Evolutionary conservation across 2,329 filamentous ascomycete genomes (phyloP).

Genomic region (Aulographum hederae): DNA sequence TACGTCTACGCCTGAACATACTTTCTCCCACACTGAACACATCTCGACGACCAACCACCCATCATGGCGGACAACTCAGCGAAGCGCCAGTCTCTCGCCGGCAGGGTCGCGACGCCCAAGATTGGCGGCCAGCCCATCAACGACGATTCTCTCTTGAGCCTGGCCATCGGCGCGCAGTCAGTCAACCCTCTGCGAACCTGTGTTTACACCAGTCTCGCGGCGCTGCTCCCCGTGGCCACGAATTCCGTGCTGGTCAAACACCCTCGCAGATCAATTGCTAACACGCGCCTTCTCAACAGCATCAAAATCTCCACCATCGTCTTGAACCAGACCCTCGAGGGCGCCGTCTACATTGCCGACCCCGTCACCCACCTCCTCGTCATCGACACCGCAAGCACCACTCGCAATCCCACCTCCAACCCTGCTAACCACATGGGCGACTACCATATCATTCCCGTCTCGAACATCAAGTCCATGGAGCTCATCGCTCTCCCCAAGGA

Average conservation of each 20-base stretch:
- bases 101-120: slow-evolving; percentile 35
- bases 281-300: not conserved
- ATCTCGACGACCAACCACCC: no score
- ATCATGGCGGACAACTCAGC: slow-evolving; percentile 38
- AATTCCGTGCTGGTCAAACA: no score
- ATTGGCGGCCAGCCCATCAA: slow-evolving; percentile 24
- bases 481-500: slow-evolving; percentile 25
- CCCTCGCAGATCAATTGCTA: no score
- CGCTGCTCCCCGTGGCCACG: no score
- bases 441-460: slow-evolving; percentile 42
- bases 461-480: slow-evolving; percentile 38
- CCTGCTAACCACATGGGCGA: slow-evolving; percentile 27
- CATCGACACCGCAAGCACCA: slow-evolving; percentile 34
- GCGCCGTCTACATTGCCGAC: slow-evolving; percentile 42
- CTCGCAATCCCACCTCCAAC: slow-evolving; percentile 22
- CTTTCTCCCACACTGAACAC: not conserved
- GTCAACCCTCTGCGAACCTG: slow-evolving; percentile 10
- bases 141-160: slow-evolving; percentile 35
- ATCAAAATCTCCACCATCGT: slow-evolving; percentile 26
- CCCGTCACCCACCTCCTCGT: slow-evolving; percentile 42
- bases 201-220: not conserved
- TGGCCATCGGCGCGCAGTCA: slow-evolving; percentile 43
- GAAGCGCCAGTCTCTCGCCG: slow-evolving; percentile 36
- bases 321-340: slow-evolving; percentile 34
- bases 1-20: not conserved